These are phyloP conservation scores for Parmales sp. DNA, from an alignment of 108 stramenopile species.

Conservation along the genomic window DNA sequence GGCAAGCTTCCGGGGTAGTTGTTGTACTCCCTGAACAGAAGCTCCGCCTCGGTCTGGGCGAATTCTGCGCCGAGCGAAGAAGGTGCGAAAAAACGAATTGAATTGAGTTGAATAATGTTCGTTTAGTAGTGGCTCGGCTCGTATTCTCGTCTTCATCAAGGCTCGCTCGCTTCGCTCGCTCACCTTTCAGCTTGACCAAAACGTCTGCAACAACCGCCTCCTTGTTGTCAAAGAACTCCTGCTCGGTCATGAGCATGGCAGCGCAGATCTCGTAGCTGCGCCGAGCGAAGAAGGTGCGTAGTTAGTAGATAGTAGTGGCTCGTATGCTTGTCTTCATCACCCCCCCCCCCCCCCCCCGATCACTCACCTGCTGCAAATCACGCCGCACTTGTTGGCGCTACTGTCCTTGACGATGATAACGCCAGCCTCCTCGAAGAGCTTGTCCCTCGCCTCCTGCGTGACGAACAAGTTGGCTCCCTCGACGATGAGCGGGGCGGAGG, in stretches of 20 bases:
- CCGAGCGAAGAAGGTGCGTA: too few species aligned
- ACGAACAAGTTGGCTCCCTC: constrained; percentile 95
- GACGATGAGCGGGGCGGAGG: constrained; percentile 78
- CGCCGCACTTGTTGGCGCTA: constrained; percentile 96
- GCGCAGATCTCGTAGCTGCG: constrained; percentile 88
- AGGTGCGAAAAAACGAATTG: too few species aligned
- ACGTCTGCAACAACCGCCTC: constrained; percentile 83
- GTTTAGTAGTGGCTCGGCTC: too few species aligned
- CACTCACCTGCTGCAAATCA: constrained; percentile 94
- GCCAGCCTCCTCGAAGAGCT: constrained; percentile 81
- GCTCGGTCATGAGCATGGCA: constrained; percentile 82
- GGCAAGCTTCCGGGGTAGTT: constrained; percentile 66
- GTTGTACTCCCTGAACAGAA: constrained; percentile 91
- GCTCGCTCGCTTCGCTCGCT: too few species aligned
- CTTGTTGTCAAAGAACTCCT: constrained; percentile 88
- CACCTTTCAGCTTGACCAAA: constrained; percentile 75
- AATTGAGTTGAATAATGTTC: too few species aligned
- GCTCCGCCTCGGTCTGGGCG: constrained; percentile 83
- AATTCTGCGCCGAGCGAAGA: too few species aligned
- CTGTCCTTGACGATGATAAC: constrained; percentile 95
- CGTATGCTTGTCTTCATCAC: too few species aligned
- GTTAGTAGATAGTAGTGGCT: too few species aligned
- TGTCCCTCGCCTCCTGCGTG: constrained; percentile 79
- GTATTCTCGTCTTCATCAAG: too few species aligned
- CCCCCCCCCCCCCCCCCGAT: too few species aligned